Base-by-base conservation (phyloP, 2,329 filamentous ascomycete species). In the Neofusicoccum cordaticola region DNA sequence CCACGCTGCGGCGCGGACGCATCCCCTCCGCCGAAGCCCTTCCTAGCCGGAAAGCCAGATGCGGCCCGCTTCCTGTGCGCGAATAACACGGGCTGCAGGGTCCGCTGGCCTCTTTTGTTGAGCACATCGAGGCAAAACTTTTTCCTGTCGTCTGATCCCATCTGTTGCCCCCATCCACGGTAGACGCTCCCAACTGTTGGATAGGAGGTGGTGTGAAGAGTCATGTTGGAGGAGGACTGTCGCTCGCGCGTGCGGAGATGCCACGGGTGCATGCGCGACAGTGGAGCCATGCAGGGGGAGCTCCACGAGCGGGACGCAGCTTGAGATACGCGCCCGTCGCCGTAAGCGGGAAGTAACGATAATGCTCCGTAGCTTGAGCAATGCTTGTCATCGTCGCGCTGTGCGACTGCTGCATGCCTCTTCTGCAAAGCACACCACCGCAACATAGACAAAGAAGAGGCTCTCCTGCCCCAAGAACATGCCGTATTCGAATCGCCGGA, bases 271-370 rank as follows among this genome's bases (percentile, higher is more conserved):
- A 60, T 37, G 56, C 41, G 27, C 56, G 41, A 60, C 56, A 47
- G 56, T 60, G 56, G 56, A 60, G 56, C 56, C 35, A 60, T 39
- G 56, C 56, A 60, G 56, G 56, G 56, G 56, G 34, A 60, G 53
- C 53, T 58, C 53, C 53, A 58, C 39, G 53, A 37, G 56, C 42
- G 41, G 42, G 31, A 47, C 27, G 53, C 53, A 19, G 53, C 39
- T 19, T 27, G 53, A 44, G 53, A 58, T 58, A 58, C 27, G 53
- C 52, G 52, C 51, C 35, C 17, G 27, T 51, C 47, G 47, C 47
- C 47, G 34, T 4, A 51, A 51, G 27, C 22, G 47, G 53, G 42
- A 44, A 44, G 39, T n/a, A 44, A n/a, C 9, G n/a, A 47, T 22
- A 47, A 35, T 60, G 42, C n/a, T 13, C 56, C 17, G 42, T 37